A percentile compares a stretch with the other conserved stretches of the same genome.
Evolutionary conservation across 495 filamentous ascomycete species (phyloP).

Genomic region (Penicillium robsamsonii): DNA sequence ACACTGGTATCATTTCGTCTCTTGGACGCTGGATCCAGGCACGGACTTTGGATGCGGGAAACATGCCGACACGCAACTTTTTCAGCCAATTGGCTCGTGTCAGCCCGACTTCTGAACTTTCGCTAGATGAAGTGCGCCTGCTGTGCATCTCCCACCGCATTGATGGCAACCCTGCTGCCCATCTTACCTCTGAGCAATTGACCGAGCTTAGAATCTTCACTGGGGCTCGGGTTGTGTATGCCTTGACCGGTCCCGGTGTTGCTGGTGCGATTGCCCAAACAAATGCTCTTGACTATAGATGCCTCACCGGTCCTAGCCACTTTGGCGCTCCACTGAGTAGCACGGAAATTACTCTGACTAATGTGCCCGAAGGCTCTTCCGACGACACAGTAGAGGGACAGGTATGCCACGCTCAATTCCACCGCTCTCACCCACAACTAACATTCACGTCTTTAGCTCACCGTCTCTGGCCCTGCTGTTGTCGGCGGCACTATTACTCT

Average conservation of each 20-base stretch:
- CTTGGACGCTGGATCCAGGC: constrained; percentile 68
- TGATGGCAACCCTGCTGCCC: constrained; percentile 30
- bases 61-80: constrained; percentile 52
- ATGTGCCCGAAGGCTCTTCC: constrained; percentile 57
- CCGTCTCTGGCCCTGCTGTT: constrained; percentile 42
- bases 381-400: constrained; percentile 54
- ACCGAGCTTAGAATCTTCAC: constrained; percentile 79
- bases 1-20: constrained; percentile 51
- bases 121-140: constrained; percentile 68
- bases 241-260: constrained; percentile 74
- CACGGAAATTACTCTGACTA: constrained; percentile 70
- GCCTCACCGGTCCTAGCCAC: constrained; percentile 57
- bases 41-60: constrained; percentile 65
- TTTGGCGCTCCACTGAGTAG: constrained; percentile 81
- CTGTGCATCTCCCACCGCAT: constrained; percentile 42
- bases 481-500: constrained; percentile 33
- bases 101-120: constrained; percentile 59
- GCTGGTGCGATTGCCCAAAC: constrained; percentile 85
- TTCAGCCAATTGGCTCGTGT: constrained; percentile 51
- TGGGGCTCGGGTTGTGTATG: constrained; percentile 78
- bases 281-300: constrained; percentile 81
- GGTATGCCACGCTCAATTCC: constrained; percentile 41
- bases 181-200: constrained; percentile 63
- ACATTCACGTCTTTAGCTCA: constrained; percentile 27
- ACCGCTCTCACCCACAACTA: background rate